A percentile compares a stretch with the other conserved stretches of the same genome.
Evolutionary conservation across 345 rosid genomes (phyloP).

Genomic region (Anacardium occidentale): DNA sequence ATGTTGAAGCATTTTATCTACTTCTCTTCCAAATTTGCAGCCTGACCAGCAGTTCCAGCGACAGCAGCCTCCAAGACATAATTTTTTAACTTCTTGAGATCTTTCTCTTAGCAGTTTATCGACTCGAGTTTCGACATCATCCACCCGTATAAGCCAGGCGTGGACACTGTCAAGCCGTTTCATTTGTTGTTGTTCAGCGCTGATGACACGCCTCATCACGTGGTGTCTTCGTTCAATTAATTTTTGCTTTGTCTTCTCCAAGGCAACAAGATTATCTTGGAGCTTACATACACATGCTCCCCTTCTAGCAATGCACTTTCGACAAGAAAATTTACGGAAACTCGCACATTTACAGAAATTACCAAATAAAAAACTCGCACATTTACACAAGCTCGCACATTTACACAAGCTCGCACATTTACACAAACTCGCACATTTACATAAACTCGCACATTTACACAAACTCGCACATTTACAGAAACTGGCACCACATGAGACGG

Average conservation of each 20-base stretch:
- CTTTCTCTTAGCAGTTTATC: background rate
- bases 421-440: no score
- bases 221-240: background rate
- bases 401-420: no score
- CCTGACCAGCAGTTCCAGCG: background rate
- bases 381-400: no score
- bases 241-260: background rate
- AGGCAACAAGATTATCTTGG: background rate
- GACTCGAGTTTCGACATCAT: background rate
- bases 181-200: conserved; percentile 9
- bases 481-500: no score
- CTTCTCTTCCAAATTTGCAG: conserved; percentile 11
- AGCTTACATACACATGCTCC: background rate
- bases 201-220: background rate
- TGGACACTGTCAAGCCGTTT: background rate
- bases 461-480: no score
- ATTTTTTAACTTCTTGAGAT: background rate
- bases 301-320: no score
- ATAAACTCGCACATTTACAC: no score
- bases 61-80: conserved; percentile 1
- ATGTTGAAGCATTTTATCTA: background rate
- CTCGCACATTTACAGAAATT: no score
- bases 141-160: conserved; percentile 10
- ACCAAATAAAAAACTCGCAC: no score
- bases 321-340: no score